Evolutionary conservation across 805 yeast species (phyloP).

Genomic region (Metschnikowia reukaufii): DNA sequence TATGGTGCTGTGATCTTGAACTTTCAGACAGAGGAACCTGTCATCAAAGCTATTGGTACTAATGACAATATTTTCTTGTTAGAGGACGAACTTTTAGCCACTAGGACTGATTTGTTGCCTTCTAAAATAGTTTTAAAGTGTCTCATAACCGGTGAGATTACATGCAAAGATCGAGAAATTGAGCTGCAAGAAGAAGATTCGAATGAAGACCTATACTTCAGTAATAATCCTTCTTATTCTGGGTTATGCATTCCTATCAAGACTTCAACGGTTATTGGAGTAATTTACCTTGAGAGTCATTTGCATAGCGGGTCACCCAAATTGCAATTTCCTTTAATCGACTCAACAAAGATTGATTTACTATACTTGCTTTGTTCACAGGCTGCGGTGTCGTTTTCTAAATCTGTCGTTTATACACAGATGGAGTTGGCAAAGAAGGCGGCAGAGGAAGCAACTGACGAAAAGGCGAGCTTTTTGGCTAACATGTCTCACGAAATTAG

Average conservation of each 20-base stretch:
- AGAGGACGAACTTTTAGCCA: slow-evolving; percentile 35
- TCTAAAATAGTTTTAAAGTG: slow-evolving; percentile 38
- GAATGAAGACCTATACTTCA: slow-evolving; percentile 42
- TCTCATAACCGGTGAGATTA: slow-evolving; percentile 35
- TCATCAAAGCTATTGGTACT: slow-evolving; percentile 30
- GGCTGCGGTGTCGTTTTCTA: slow-evolving; percentile 52
- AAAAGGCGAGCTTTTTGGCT: slow-evolving; percentile 52
- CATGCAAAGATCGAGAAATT: slow-evolving; percentile 36
- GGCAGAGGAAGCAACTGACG: slow-evolving; percentile 55
- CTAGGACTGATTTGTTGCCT: slow-evolving; percentile 46
- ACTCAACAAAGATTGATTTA: slow-evolving; percentile 38
- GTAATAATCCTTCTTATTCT: slow-evolving; percentile 31
- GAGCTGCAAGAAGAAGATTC: slow-evolving; percentile 27
- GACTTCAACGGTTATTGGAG: slow-evolving; percentile 44
- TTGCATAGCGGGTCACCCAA: slow-evolving; percentile 6
- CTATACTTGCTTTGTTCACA: slow-evolving; percentile 48
- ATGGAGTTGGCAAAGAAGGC: slow-evolving; percentile 44
- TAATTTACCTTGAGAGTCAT: slow-evolving; percentile 41
- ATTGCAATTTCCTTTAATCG: slow-evolving; percentile 16
- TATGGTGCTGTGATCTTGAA: slow-evolving; percentile 34
- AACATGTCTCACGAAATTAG: slow-evolving; percentile 60
- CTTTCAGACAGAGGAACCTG: slow-evolving; percentile 23
- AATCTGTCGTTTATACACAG: slow-evolving; percentile 46
- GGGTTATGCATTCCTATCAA: slow-evolving; percentile 48
- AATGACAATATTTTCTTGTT: slow-evolving; percentile 25